Evolutionary conservation across 768 basidiomycete genomes (phyloP).

Genomic region (Strobilomyces confusus): DNA sequence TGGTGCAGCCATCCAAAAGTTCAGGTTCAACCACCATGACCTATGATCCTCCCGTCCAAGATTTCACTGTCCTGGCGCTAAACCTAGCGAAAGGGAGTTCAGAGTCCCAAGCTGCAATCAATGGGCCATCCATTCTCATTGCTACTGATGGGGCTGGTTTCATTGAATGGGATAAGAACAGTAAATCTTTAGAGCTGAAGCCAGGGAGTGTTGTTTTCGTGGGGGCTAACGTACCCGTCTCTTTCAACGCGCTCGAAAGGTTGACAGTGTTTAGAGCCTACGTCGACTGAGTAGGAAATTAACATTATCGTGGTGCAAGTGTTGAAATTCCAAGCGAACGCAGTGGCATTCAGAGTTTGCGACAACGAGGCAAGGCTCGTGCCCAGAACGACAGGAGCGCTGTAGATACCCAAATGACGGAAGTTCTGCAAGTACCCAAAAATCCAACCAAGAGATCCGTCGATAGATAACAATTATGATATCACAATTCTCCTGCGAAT

Average conservation of each 20-base stretch:
- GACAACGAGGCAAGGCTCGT: neutral
- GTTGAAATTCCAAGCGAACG: neutral
- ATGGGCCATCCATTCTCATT: conserved; percentile 84
- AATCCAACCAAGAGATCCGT: neutral
- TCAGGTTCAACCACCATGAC: conserved; percentile 40
- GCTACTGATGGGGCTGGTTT: conserved; percentile 65
- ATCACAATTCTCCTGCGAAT: conserved; percentile 32
- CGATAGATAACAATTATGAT: neutral
- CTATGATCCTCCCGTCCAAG: conserved; percentile 91
- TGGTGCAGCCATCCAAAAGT: conserved; percentile 60
- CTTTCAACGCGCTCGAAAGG: conserved; percentile 36
- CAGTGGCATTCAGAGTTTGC: neutral
- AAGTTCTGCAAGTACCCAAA: neutral
- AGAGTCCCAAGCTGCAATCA: conserved; percentile 58
- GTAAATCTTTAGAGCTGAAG: conserved; percentile 38
- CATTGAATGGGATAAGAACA: conserved; percentile 44
- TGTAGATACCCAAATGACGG: neutral
- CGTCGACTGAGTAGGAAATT: conserved; percentile 14
- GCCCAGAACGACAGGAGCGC: neutral
- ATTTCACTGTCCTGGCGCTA: conserved; percentile 82
- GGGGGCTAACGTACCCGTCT: conserved; percentile 62
- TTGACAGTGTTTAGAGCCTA: conserved; percentile 30
- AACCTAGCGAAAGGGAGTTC: conserved; percentile 40
- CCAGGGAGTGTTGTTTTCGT: conserved; percentile 81
- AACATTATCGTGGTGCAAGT: neutral